Conservation (phyloP, 2,329 filamentous ascomycete genomes). For the Cadophora luteo-olivacea region DNA sequence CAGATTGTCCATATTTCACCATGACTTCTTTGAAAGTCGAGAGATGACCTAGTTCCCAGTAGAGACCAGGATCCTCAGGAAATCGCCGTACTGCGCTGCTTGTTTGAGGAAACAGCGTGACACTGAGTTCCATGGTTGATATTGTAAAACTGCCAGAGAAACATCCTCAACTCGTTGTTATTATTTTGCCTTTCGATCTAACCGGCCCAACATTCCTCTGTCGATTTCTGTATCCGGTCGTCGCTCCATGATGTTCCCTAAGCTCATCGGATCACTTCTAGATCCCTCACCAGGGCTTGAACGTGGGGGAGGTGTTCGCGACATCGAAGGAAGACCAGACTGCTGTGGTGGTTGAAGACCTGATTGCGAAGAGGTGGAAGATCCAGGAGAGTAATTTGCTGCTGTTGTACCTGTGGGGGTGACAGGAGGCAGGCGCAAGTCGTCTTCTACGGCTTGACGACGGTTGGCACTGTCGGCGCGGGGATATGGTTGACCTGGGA, state of each 20-base stretch:
- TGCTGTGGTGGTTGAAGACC: conserved; percentile 39
- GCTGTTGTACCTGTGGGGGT: conserved; percentile 38
- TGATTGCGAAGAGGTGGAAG: conserved; percentile 42
- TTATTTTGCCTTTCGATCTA: conserved; percentile 40
- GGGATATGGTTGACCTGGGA: conserved; percentile 42
- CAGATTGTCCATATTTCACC: neutral
- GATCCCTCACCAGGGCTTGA: conserved; percentile 39
- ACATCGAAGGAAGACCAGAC: conserved; percentile 38
- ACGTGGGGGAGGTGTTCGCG: conserved; percentile 42
- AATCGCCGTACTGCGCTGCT: neutral
- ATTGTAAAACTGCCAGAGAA: conserved; percentile 13
- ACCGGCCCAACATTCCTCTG: conserved; percentile 42
- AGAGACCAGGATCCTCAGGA: neutral
- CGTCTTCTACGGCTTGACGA: conserved; percentile 42
- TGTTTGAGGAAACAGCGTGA: neutral
- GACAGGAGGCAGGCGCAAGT: conserved; percentile 44
- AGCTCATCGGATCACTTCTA: conserved; percentile 43
- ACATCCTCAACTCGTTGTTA: conserved; percentile 4
- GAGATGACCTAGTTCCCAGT: neutral
- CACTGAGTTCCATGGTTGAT: neutral
- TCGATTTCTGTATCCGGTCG: conserved; percentile 44
- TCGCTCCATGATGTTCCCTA: conserved; percentile 45
- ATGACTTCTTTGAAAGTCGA: neutral
- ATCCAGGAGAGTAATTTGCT: conserved; percentile 43
- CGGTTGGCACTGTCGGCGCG: conserved; percentile 38